phyloP scores from a whole-genome alignment of 2,329 filamentous ascomycete genomes.

The Keithomyces neogunnii region DNA sequence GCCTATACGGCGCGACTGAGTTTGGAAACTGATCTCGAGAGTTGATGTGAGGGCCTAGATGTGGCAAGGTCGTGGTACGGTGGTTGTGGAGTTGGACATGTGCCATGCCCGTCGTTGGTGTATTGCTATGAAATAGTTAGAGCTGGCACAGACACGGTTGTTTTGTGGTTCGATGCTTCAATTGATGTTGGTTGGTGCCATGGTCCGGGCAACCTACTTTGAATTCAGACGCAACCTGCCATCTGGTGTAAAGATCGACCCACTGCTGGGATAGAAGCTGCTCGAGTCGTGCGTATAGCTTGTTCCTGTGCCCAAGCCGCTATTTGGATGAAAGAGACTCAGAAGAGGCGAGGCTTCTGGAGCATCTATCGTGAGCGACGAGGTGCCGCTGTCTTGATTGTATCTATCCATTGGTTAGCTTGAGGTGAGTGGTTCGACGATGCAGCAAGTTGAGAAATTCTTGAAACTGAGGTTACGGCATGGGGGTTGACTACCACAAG shows the following conservation, averaged over 20 bases:
- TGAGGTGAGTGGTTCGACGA: conserved; percentile 3
- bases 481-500: conserved; percentile 18
- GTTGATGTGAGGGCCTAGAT: conserved; percentile 39
- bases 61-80: conserved; percentile 41
- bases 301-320: conserved; percentile 35
- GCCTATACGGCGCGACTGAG: conserved; percentile 41
- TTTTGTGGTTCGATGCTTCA: not conserved
- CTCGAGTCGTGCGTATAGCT: conserved; percentile 42
- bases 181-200: conserved; percentile 1
- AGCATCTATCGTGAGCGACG: conserved; percentile 46
- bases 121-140: conserved; percentile 28
- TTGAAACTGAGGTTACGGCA: conserved; percentile 6
- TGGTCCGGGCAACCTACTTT: conserved; percentile 35
- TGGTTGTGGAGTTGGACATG: conserved; percentile 38
- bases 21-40: conserved; percentile 46
- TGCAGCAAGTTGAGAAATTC: conserved; percentile 7
- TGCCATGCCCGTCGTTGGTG: conserved; percentile 47
- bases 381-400: conserved; percentile 43
- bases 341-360: conserved; percentile 42
- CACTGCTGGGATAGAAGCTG: conserved; percentile 36
- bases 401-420: conserved; percentile 33
- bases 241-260: conserved; percentile 41
- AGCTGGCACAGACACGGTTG: conserved; percentile 9
- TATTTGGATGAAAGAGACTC: conserved; percentile 39
- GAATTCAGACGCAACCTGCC: conserved; percentile 45